These are phyloP conservation scores for Tolypocladium paradoxum DNA, from an alignment of 2,329 filamentous ascomycete genomes.

Conservation along the genomic window DNA sequence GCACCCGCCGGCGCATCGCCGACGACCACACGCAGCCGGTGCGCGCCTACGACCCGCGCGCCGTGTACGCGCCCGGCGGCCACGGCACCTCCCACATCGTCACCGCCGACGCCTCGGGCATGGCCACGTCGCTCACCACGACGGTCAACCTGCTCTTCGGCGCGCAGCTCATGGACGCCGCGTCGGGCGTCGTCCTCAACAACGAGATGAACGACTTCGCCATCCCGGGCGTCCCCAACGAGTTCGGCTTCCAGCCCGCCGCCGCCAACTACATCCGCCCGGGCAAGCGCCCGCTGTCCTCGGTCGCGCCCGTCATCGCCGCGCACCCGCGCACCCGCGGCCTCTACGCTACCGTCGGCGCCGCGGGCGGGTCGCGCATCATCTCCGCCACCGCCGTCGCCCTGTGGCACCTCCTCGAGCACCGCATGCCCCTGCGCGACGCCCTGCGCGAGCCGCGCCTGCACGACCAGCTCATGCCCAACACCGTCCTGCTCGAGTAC, in stretches of 20 bases:
- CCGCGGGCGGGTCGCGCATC: constrained; percentile 74
- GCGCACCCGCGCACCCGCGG: constrained; percentile 45
- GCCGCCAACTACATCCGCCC: constrained; percentile 73
- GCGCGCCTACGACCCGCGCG: constrained; percentile 60
- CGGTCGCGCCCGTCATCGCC: constrained; percentile 69
- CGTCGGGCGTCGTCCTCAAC: constrained; percentile 73
- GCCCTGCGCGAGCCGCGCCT: constrained; percentile 58
- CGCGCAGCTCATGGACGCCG: constrained; percentile 64
- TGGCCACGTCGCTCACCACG: constrained; percentile 73
- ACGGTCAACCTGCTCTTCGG: constrained; percentile 86
- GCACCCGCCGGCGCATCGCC: constrained; percentile 55
- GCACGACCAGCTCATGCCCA: constrained; percentile 75
- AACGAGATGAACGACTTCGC: constrained; percentile 73
- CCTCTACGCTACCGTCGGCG: constrained; percentile 60
- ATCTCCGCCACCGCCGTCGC: constrained; percentile 70
- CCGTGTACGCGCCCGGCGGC: constrained; percentile 55
- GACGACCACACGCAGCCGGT: constrained; percentile 63
- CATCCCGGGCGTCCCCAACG: constrained; percentile 65
- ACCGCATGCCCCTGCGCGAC: constrained; percentile 43
- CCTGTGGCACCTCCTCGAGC: constrained; percentile 62
- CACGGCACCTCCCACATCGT: constrained; percentile 68
- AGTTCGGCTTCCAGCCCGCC: constrained; percentile 75
- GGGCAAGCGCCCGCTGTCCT: constrained; percentile 72
- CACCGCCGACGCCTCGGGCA: constrained; percentile 58
- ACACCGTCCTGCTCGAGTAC: constrained; percentile 57